Evolutionary conservation across 805 yeast species (phyloP), one percentile per base, ranked within the genome.

Genomic region (Cyberlindnera mississippiensis): DNA sequence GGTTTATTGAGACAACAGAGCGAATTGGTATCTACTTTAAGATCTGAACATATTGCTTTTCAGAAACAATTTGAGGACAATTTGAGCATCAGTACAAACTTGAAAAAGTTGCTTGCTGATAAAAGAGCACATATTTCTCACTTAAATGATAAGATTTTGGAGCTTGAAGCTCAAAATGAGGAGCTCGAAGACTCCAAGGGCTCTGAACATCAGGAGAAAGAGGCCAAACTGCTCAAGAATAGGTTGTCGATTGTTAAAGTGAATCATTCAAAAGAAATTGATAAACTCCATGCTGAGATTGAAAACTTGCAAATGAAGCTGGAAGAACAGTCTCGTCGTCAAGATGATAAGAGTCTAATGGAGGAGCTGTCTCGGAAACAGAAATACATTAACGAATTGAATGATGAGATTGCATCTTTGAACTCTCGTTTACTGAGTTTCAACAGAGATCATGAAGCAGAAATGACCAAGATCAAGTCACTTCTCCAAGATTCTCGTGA

Each of bases 201-300:
- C 14, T 17, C 42, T 3, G 37, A 31, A 6, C 28, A 33, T 12
- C 42, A 44, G 12, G 50, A 36, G 11, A 41, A 51, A n/a, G 61
- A 55, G 31, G 35, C 52, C 3, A 47, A 49, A 30, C 41, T 54
- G 9, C 29, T 51, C 40, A 57, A 48, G 41, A 51, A 44, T 31
- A 44, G 59, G 30, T 31, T 56, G 7, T 49, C 44, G 3, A 38
- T 53, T 14, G 48, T 51, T 4, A 57, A 52, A 17, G 19, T 46
- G 27, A 56, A 49, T 24, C 59, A 56, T 22, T 34, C 56, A 0
- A 52, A 46, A 28, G 60, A 57, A 16, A 22, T 58, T 22, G 54
- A 51, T 13, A 36, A 27, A 8, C 33, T 53, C 4, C 44, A 45
- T 2, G 13, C 12, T 6, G 52, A 52, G 22, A 48, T 55, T 28